Conservation (phyloP, 179 eudicot species). For the Silene vulgaris region DNA sequence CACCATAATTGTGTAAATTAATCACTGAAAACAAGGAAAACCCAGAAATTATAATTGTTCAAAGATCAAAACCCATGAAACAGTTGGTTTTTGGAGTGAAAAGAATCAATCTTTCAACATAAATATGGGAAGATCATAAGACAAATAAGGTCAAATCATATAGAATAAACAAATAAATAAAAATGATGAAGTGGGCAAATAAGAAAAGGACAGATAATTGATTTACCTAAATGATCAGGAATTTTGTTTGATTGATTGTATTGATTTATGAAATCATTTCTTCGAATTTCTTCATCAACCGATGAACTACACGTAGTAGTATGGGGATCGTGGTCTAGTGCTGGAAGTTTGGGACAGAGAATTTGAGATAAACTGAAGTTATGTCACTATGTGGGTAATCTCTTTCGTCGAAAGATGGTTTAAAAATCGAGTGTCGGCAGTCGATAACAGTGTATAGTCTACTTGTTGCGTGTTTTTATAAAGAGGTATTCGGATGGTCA, state of each 20-base stretch:
- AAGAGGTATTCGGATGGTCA: no score
- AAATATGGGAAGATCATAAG: background rate
- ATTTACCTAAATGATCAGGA: constrained; percentile 14
- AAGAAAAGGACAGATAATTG: background rate
- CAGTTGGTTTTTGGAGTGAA: background rate
- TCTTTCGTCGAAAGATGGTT: no score
- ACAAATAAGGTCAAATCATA: background rate
- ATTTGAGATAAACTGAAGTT: no score
- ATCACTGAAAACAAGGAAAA: background rate
- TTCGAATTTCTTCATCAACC: background rate
- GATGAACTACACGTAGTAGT: constrained; percentile 24
- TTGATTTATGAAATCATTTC: background rate
- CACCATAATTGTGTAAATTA: background rate
- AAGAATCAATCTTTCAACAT: background rate
- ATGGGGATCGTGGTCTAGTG: background rate
- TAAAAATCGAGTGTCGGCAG: no score
- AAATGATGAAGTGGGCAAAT: background rate
- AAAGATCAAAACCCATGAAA: background rate
- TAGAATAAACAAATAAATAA: background rate
- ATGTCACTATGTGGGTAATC: no score
- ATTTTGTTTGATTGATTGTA: background rate
- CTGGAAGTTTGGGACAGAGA: background rate
- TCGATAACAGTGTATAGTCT: no score
- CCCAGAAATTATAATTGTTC: background rate
- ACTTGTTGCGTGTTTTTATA: no score